A percentile compares a stretch with the other conserved stretches of the same genome.
phyloP scores from a whole-genome alignment of 1,139 yeast species.

The Blastobotrys indianensis region DNA sequence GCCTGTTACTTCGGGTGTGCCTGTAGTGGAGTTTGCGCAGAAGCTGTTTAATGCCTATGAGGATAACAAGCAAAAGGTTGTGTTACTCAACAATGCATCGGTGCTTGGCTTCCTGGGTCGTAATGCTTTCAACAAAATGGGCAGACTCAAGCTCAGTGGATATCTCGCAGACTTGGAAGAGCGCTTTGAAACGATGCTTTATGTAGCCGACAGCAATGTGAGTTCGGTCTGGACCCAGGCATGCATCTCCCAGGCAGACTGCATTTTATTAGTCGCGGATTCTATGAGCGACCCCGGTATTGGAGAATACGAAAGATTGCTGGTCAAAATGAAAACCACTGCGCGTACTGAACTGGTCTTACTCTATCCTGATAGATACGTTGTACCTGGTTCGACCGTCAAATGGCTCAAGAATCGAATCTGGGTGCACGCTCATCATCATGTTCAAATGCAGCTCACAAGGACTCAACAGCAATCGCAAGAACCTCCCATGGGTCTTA shows the following conservation, averaged over 20 bases:
- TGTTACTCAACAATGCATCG: constrained; percentile 75
- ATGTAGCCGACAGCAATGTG: constrained; percentile 79
- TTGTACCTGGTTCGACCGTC: constrained; percentile 78
- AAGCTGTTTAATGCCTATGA: constrained; percentile 64
- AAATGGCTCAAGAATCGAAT: constrained; percentile 77
- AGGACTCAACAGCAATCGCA: too few relatives aligned
- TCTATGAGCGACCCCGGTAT: constrained; percentile 54
- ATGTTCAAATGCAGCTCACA: constrained; percentile 47
- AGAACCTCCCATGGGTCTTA: constrained; percentile 1
- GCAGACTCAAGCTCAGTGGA: constrained; percentile 79
- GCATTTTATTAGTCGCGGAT: constrained; percentile 47
- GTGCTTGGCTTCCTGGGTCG: constrained; percentile 78
- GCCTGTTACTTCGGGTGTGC: constrained; percentile 74
- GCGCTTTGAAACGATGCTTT: constrained; percentile 75
- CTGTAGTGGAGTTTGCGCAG: constrained; percentile 79
- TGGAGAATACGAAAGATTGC: constrained; percentile 78
- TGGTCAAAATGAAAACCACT: constrained; percentile 71
- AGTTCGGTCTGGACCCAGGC: constrained; percentile 88
- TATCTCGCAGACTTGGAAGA: constrained; percentile 90
- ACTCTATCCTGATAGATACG: constrained; percentile 76
- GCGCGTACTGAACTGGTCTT: constrained; percentile 85
- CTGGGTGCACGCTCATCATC: constrained; percentile 95
- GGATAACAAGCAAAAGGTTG: constrained; percentile 66
- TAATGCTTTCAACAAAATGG: constrained; percentile 87
- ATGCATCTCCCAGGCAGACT: constrained; percentile 92